Conservation (phyloP, 2,329 filamentous ascomycete species). For the Arthrobotrys conoides region DNA sequence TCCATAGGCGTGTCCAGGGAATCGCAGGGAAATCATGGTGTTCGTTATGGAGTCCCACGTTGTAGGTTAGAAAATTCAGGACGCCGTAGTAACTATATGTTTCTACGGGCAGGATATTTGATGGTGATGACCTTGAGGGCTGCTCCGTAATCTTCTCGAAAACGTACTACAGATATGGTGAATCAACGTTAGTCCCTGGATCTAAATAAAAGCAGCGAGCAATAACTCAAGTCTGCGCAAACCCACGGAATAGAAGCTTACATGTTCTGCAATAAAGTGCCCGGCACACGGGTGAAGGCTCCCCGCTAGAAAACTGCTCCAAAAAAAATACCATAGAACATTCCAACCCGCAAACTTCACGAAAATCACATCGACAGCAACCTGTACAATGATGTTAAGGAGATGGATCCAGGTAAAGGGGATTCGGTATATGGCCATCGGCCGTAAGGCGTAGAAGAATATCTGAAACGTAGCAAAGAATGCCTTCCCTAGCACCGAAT, state of each 20-base stretch:
- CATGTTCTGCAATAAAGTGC: constrained; percentile 97
- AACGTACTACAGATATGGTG: constrained; percentile 73
- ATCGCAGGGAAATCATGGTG: constrained; percentile 98
- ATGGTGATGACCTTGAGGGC: constrained; percentile 73
- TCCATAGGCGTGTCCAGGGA: constrained; percentile 89
- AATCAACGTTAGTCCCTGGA: neutral
- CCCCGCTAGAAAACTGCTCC: constrained; percentile 93
- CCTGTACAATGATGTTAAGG: constrained; percentile 83
- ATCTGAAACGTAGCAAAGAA: constrained; percentile 99
- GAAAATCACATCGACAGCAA: constrained; percentile 81
- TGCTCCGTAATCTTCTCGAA: constrained; percentile 75
- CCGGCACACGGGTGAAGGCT: constrained; percentile 93
- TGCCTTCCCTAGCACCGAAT: constrained; percentile 94
- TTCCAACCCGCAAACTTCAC: constrained; percentile 74
- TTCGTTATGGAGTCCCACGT: constrained; percentile 97
- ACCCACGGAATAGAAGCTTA: constrained; percentile 40
- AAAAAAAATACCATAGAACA: constrained; percentile 83
- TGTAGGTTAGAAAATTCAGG: constrained; percentile 93
- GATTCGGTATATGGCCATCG: constrained; percentile 92
- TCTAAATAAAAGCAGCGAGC: neutral
- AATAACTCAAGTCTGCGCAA: neutral
- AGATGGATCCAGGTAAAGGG: constrained; percentile 88
- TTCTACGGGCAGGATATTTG: constrained; percentile 79
- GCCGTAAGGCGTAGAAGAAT: constrained; percentile 95
- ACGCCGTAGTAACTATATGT: constrained; percentile 97